Evolutionary conservation across 257 asterid species (phyloP), one percentile per base, ranked within the genome.

Genomic region (Fraxinus excelsior): DNA sequence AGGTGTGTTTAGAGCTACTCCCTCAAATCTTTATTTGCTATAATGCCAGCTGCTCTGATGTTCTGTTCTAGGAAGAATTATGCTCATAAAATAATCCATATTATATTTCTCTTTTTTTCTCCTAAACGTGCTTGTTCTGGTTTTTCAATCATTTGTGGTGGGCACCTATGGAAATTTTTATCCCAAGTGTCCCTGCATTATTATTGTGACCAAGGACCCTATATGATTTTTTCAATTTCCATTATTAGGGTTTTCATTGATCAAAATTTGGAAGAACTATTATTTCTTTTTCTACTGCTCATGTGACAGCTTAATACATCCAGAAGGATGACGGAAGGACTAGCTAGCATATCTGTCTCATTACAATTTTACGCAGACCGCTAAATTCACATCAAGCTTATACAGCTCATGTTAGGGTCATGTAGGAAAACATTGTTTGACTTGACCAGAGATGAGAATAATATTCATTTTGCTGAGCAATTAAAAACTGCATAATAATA

Each of bases 1-100:
- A 93, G 97, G 97, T 60, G 31, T 53, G 49, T 75, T 46, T 37
- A 53, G 21, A 73, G 56, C 69, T 78, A 35, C 51, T 7, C 31
- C 29, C 49, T n/a, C 46, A 37, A 21, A 74, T 72, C 73, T 7
- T 73, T 18, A 42, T 49, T 49, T 49, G 60, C 21, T 44, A 21
- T 25, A 42, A 28, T 46, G 23, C 19, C 66, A 46, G 46, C 28
- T 65, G 79, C 37, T 60, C 73, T 34, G 34, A 73, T 42, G 37
- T 29, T 74, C 26, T 76, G 13, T 58, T 5, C 44, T 42, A 49
- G 21, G 60, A 18, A 49, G 21, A 49, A 49, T 14, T 5, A 49
- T 76, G 51, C 73, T 40, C 44, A 42, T 74, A 49, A 14, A 78
- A 31, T 10, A n/a, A 49, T 49, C 60, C 7, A n/a, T 26, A 38